phyloP scores from a whole-genome alignment of 2,329 filamentous ascomycete genomes.

The Xylaria sp. region DNA sequence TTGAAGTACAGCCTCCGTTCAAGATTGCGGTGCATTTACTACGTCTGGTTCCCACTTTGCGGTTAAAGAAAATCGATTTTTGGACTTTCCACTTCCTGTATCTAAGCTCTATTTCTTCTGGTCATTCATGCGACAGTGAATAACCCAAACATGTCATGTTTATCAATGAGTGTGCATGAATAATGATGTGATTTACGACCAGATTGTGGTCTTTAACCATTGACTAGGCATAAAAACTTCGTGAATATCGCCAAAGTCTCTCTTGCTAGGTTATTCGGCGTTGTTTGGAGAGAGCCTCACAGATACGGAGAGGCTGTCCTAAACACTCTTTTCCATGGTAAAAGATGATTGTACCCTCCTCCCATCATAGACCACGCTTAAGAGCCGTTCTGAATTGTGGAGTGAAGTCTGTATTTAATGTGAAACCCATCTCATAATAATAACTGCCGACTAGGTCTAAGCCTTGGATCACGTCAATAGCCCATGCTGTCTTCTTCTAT shows the following conservation, averaged over 20 bases:
- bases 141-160: conserved; percentile 13
- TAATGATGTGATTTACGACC: background rate
- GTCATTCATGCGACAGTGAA: conserved; percentile 21
- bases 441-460: too few species aligned
- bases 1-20: conserved; percentile 30
- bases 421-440: too few species aligned
- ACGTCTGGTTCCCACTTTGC: conserved; percentile 40
- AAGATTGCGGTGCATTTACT: conserved; percentile 29
- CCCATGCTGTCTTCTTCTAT: too few species aligned
- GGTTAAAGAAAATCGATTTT: conserved; percentile 38
- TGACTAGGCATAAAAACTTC: background rate
- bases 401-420: too few species aligned
- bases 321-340: too few species aligned
- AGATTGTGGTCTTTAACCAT: background rate
- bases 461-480: too few species aligned
- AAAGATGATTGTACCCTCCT: background rate
- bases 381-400: background rate
- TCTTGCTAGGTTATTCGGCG: background rate
- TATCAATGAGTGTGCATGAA: background rate
- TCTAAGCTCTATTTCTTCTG: conserved; percentile 37
- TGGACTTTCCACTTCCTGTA: conserved; percentile 44
- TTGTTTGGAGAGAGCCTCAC: too few species aligned
- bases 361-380: background rate
- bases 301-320: too few species aligned
- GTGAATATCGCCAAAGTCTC: background rate